phyloP scores from a whole-genome alignment of 129 eudicot species.

The sunflower (Helianthus annuus) region DNA sequence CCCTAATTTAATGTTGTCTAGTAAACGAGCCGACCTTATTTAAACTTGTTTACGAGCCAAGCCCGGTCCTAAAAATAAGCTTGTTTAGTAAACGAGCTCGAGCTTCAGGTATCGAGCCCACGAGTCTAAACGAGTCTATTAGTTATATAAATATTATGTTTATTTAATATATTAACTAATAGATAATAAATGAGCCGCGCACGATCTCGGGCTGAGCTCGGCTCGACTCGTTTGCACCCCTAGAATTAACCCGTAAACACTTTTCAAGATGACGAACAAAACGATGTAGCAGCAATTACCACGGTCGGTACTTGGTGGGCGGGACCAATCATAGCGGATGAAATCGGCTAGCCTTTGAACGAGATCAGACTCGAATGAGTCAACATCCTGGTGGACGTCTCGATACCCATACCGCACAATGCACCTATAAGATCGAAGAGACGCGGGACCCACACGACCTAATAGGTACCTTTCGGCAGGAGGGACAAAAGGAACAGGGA shows the following conservation, averaged over 20 bases:
- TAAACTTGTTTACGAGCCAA: too few species aligned
- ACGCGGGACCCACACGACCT: slow-evolving; percentile 79
- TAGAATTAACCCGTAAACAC: not conserved
- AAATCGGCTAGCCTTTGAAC: slow-evolving; percentile 53
- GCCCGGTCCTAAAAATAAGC: too few species aligned
- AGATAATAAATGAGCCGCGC: too few species aligned
- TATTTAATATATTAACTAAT: too few species aligned
- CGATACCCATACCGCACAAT: slow-evolving; percentile 84
- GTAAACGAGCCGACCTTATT: too few species aligned
- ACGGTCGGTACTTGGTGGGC: slow-evolving; percentile 24
- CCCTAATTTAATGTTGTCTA: too few species aligned
- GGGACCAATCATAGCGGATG: slow-evolving; percentile 59
- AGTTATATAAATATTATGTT: too few species aligned
- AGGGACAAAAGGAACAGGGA: slow-evolving; percentile 79
- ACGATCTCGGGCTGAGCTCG: too few species aligned
- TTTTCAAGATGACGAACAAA: not conserved
- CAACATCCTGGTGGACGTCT: slow-evolving; percentile 87
- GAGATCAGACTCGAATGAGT: slow-evolving; percentile 78
- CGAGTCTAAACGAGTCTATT: too few species aligned
- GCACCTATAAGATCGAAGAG: slow-evolving; percentile 78
- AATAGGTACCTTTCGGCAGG: slow-evolving; percentile 72
- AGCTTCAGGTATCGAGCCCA: too few species aligned
- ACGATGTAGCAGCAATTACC: slow-evolving; percentile 3
- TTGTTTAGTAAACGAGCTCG: too few species aligned
- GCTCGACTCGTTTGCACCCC: too few species aligned